Conservation (phyloP, 495 filamentous ascomycete species). For the Trichoderma virens region DNA sequence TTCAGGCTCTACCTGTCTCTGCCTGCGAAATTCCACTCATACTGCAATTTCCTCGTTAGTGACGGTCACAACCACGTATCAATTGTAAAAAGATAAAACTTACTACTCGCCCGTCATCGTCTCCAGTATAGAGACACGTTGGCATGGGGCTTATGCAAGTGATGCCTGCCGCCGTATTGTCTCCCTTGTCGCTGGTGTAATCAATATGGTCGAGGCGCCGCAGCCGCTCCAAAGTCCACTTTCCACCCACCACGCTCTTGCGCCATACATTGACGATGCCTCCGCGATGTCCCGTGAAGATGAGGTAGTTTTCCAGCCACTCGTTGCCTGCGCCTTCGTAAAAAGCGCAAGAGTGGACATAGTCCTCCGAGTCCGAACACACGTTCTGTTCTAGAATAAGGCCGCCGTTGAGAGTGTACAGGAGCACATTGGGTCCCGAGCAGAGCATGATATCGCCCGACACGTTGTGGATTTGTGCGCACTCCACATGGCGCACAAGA, state of each 20-base stretch:
- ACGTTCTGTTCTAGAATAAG: slow-evolving; percentile 72
- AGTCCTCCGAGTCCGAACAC: slow-evolving; percentile 63
- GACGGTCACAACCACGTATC: slow-evolving; percentile 10
- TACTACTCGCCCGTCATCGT: slow-evolving; percentile 77
- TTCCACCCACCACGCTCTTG: slow-evolving; percentile 36
- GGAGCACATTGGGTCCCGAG: slow-evolving; percentile 56
- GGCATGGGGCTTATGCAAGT: slow-evolving; percentile 81
- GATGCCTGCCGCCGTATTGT: slow-evolving; percentile 72
- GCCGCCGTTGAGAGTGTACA: slow-evolving; percentile 89
- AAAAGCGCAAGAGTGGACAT: slow-evolving; percentile 73
- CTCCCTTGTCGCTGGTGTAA: slow-evolving; percentile 58
- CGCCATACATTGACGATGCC: slow-evolving; percentile 76
- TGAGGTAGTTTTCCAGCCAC: slow-evolving; percentile 78
- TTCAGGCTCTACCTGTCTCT: slow-evolving; percentile 38
- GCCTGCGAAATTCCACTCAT: slow-evolving; percentile 85
- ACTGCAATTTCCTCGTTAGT: slow-evolving; percentile 41
- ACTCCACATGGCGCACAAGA: slow-evolving; percentile 45
- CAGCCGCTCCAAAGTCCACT: slow-evolving; percentile 49
- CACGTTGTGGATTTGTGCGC: slow-evolving; percentile 79
- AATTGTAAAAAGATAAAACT: slow-evolving; percentile 24
- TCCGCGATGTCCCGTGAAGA: slow-evolving; percentile 80
- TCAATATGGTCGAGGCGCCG: slow-evolving; percentile 81
- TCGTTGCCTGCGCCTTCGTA: slow-evolving; percentile 90
- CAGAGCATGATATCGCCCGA: slow-evolving; percentile 83
- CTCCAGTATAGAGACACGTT: slow-evolving; percentile 82